Base-by-base conservation (phyloP, 306 rosid genomes). In the Bauhinia variegata region DNA sequence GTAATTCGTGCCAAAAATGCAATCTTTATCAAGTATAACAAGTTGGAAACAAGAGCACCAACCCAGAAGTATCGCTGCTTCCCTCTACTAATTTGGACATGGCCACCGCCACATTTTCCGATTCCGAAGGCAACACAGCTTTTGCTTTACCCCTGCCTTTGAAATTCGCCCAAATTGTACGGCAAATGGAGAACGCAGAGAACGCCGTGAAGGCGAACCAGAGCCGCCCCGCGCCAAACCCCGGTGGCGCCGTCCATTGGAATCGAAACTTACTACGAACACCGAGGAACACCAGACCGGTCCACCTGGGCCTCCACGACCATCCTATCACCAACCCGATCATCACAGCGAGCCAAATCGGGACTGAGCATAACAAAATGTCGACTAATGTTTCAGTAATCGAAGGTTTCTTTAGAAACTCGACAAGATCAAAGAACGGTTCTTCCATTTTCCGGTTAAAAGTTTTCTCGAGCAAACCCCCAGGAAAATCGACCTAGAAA, bases 271-370 rank as follows among this genome's bases (percentile, higher is more conserved):
- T 95, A 76, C 91, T 81, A 15, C 99, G 95, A 3, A 95, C 82
- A 16, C 97, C 99, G 9, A 95, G 91, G 61, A 88, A 95, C 60
- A 95, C 59, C 8, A 95, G 76, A 2, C 97, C 97, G 0, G 99
- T 90, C 99, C 99, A 95, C 49, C 96, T 81, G 1, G 99, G 99
- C 38, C 96, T 70, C 99, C 99, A 95, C 1, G 97, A 83, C 99
- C 99, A 95, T 0, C 99, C 97, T 82, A 95, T 88, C 3, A 80
- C 62, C 28, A 95, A 54, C 10, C 99, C 99, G 60, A 95, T 95
- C 99, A 86, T 95, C 12, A 95, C 97, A 8, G 99, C 95, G 1
- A 95, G 73, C 99, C 99, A 95, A 79, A 95, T 95, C 80, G 99
- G 99, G 8, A 90, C 99, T 34, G 95, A 83, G 42, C 99, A 95